Conservation (phyloP, 2,329 filamentous ascomycete genomes). For the Sporothrix dimorphospora region DNA sequence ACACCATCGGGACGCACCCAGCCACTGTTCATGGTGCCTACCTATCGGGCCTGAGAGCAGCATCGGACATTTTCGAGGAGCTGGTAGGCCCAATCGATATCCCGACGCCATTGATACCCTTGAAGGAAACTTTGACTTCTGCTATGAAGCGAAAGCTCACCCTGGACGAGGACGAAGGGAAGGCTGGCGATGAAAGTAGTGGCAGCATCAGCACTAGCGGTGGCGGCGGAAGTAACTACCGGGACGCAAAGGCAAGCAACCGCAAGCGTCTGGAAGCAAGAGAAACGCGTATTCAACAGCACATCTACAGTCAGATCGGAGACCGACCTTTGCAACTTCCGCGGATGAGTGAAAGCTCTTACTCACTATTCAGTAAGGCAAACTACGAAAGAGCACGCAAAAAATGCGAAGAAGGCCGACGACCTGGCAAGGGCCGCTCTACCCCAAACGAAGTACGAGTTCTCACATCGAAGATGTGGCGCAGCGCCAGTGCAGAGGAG, state of each 20-base stretch:
- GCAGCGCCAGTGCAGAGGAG: conserved; percentile 68
- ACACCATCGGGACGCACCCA: conserved; percentile 92
- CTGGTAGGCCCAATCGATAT: conserved; percentile 82
- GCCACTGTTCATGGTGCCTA: conserved; percentile 98
- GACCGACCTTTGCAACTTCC: conserved; percentile 71
- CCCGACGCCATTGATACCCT: conserved; percentile 72
- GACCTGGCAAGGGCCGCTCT: conserved; percentile 64
- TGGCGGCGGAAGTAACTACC: conserved; percentile 44
- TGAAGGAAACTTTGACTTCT: conserved; percentile 54
- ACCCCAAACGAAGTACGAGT: conserved; percentile 81
- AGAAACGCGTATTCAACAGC: conserved; percentile 56
- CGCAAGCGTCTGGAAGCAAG: conserved; percentile 60
- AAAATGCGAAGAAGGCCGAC: conserved; percentile 67
- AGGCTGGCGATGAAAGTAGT: conserved; percentile 24
- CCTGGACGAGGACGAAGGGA: conserved; percentile 30
- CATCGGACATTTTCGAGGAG: conserved; percentile 79
- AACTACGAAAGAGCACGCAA: conserved; percentile 66
- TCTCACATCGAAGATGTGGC: conserved; percentile 90
- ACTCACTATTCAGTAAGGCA: conserved; percentile 84
- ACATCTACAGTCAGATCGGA: conserved; percentile 65
- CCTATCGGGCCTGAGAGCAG: conserved; percentile 86
- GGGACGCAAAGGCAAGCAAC: conserved; percentile 37
- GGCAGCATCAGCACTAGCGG: conserved; percentile 38
- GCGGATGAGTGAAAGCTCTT: conserved; percentile 80
- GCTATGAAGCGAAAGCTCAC: conserved; percentile 57